phyloP scores from a whole-genome alignment of 108 stramenopile species.

The Cyclotella sp. region DNA sequence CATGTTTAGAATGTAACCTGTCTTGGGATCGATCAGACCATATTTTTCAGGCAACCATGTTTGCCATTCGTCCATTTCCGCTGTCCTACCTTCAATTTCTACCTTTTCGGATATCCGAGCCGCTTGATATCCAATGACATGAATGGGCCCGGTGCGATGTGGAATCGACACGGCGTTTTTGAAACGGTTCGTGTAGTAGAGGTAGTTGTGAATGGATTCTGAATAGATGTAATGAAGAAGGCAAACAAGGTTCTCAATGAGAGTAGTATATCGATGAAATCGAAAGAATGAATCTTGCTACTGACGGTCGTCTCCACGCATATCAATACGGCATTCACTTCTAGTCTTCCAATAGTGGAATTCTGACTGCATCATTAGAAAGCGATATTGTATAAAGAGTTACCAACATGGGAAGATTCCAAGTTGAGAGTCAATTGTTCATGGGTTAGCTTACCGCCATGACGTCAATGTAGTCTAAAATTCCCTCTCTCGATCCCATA shows the following conservation, averaged over 20 bases:
- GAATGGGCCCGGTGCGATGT: constrained; percentile 43
- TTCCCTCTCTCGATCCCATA: constrained; percentile 74
- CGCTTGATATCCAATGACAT: constrained; percentile 49
- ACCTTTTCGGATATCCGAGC: constrained; percentile 26
- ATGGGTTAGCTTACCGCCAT: constrained; percentile 44
- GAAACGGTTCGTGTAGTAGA: constrained; percentile 70
- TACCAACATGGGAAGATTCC: neutral
- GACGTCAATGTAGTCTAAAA: constrained; percentile 65
- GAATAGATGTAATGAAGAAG: no score
- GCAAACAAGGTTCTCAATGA: no score
- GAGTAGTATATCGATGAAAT: no score
- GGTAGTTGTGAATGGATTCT: constrained; percentile 81
- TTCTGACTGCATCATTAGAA: constrained; percentile 37
- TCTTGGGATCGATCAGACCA: constrained; percentile 27
- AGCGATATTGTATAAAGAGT: neutral
- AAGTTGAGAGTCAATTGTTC: neutral
- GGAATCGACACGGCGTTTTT: constrained; percentile 51
- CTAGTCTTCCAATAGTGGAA: constrained; percentile 64
- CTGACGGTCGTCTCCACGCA: constrained; percentile 56
- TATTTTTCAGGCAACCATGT: constrained; percentile 38
- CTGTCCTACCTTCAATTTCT: constrained; percentile 6
- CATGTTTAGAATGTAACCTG: constrained; percentile 36
- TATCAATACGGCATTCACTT: constrained; percentile 59
- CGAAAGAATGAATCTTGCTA: no score
- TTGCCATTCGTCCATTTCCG: constrained; percentile 21